phyloP scores from a whole-genome alignment of 2,329 filamentous ascomycete species.

The Sporothrix globosa region DNA sequence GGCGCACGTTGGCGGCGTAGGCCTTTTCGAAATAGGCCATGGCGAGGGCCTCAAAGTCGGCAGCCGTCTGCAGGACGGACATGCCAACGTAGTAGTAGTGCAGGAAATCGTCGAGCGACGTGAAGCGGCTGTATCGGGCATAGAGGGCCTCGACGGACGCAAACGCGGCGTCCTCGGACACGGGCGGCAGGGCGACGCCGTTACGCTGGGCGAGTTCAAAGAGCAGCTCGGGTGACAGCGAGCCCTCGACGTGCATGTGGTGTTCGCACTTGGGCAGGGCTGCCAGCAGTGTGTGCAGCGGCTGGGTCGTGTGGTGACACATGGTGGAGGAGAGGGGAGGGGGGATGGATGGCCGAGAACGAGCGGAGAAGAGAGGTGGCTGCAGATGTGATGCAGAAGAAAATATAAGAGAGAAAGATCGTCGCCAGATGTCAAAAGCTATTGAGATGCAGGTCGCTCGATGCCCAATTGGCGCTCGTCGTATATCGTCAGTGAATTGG shows the following conservation, averaged over 20 bases:
- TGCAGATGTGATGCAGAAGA: neutral
- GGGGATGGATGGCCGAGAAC: neutral
- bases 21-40: slow-evolving; percentile 72
- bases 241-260: slow-evolving; percentile 79
- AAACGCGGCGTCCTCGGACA: slow-evolving; percentile 62
- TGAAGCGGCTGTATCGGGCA: slow-evolving; percentile 68
- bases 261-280: slow-evolving; percentile 79
- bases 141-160: slow-evolving; percentile 61
- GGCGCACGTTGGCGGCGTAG: slow-evolving; percentile 65
- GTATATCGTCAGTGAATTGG: neutral
- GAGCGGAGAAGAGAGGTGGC: slow-evolving; percentile 1
- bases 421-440: neutral
- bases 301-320: slow-evolving; percentile 60
- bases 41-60: slow-evolving; percentile 74
- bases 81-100: slow-evolving; percentile 79
- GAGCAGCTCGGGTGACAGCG: slow-evolving; percentile 69
- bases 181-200: slow-evolving; percentile 63
- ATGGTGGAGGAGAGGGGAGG: slow-evolving; percentile 44
- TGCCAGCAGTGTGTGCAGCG: slow-evolving; percentile 62
- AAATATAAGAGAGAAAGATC: neutral
- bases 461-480: neutral
- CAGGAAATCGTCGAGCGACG: slow-evolving; percentile 72
- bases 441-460: neutral
- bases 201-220: slow-evolving; percentile 71
- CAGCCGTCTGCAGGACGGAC: slow-evolving; percentile 64